Evolutionary conservation across 2,329 filamentous ascomycete genomes (phyloP), one percentile per base, ranked within the genome.

Genomic region (Teratosphaeria zuluensis): DNA sequence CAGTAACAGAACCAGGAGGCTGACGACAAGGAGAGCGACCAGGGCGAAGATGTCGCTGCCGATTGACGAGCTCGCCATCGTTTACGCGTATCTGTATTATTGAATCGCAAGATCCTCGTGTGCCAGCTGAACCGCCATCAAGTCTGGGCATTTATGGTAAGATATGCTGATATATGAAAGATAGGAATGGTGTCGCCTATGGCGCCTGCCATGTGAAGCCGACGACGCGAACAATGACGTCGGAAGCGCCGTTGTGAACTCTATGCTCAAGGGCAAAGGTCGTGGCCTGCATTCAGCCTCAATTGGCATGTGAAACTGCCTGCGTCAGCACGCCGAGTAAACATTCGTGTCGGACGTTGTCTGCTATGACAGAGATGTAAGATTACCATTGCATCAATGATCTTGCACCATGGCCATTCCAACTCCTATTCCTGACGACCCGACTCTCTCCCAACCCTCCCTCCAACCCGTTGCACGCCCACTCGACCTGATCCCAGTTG

Each of bases 41-140:
- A 84, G 73, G 64, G 89, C 84, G 75, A 96, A 95, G 69, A 92
- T 78, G 70, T 86, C 84, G 57, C 92, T 96, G 74, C 87, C 86
- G 56, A 91, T 82, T 35, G 90, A 85, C 62, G 84, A 85, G 42
- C 42, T 21, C n/a, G 42, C 42, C 42, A 48, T 48, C 5, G n/a
- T 48, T 42, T 14, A 9, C 2, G 11, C 35, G 14, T 12, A 14
- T 42, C 11, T 14, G 4, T 14, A 16, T 12, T 16, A 42, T 42
- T 5, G 11, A 42, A 14, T 5, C 11, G 35, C 35, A n/a, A 42
- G 7, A 16, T 4, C 5, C 11, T 42, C 35, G 16, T 16, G 35
- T 16, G 16, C 14, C 11, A 16, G 14, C 35, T 42, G 8, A 42
- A 42, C 5, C 35, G 35, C 35, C 35, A 42, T 42, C 35, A 16